Conservation (phyloP, 441 rosid species). For the Hypseocharis bilobata region DNA sequence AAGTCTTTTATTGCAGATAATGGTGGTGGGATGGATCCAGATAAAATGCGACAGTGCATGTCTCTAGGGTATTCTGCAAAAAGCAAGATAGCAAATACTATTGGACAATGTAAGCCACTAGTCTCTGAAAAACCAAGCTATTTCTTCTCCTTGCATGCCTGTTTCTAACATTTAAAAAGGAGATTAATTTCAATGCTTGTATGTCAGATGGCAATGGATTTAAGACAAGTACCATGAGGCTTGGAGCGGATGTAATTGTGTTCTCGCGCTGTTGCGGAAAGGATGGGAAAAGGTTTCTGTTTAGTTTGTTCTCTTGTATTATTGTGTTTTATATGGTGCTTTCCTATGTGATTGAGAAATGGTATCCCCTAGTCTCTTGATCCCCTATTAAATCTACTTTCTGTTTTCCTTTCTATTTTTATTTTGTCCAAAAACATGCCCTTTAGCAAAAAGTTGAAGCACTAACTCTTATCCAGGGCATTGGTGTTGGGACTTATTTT, state of each 20-base stretch:
- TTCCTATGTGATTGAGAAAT: background rate
- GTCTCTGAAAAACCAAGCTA: background rate
- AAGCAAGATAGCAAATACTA: slow-evolving; percentile 72
- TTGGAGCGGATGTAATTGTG: slow-evolving; percentile 97
- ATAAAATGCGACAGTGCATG: slow-evolving; percentile 76
- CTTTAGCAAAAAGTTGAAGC: background rate
- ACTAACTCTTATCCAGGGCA: too few relatives aligned
- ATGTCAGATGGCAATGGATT: slow-evolving; percentile 88
- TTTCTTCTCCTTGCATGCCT: background rate
- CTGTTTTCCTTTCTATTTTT: too few relatives aligned
- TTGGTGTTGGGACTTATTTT: too few relatives aligned
- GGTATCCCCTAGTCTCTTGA: background rate
- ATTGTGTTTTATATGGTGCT: background rate
- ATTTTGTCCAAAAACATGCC: background rate
- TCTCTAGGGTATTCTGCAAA: slow-evolving; percentile 87
- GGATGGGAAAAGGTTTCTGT: slow-evolving; percentile 56
- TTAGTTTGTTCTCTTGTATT: background rate
- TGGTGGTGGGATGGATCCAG: slow-evolving; percentile 95
- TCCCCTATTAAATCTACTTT: background rate
- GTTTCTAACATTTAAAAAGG: background rate
- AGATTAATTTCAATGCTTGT: slow-evolving; percentile 10
- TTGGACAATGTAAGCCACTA: slow-evolving; percentile 63
- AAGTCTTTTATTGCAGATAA: slow-evolving; percentile 42
- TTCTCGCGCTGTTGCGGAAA: slow-evolving; percentile 68
- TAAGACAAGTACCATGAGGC: slow-evolving; percentile 97